Base-by-base conservation (phyloP, 139 green algal species). In the Tetraselmis chui region DNA sequence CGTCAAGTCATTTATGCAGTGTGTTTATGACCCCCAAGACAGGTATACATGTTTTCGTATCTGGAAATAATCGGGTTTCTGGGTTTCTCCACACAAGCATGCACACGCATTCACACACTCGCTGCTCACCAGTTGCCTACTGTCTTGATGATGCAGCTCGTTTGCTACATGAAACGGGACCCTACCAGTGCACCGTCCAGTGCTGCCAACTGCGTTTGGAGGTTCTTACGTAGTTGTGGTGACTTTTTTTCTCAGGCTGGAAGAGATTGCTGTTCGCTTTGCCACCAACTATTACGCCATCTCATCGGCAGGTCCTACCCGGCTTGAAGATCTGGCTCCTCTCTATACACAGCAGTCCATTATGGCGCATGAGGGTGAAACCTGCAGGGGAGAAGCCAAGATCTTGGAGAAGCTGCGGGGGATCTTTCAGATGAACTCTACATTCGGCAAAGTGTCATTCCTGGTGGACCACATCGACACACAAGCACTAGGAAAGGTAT, bases 221-320 rank as follows among this genome's bases (percentile, higher is more conserved):
- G n/a, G n/a, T n/a, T n/a, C n/a, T n/a, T n/a, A n/a, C n/a, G n/a
- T n/a, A n/a, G n/a, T n/a, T n/a, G n/a, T n/a, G n/a, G n/a, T n/a
- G n/a, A n/a, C n/a, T n/a, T n/a, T n/a, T n/a, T n/a, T n/a, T n/a
- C 45, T 5, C 80, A 91, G 89, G 88, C 85, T 94, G 79, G 90
- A 94, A 58, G 90, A 94, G 82, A 89, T 94, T 76, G 86, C 88
- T 25, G 78, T 90, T 25, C 82, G 91, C 58, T 94, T 94, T 83
- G 87, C 87, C 22, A 88, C 76, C 78, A 92, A 90, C 59, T 94
- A 90, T 85, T 94, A 93, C 83, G 84, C 80, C n/a, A 59, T 89
- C 79, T 77, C 92, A 31, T 88, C 87, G 23, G 80, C 83, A 26
- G 89, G 86, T 18, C 2, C 32, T 32, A 59, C 80, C 24, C 59